A percentile compares a stretch with the other conserved stretches of the same genome.
phyloP scores from a whole-genome alignment of 495 filamentous ascomycete species.

The Xylaria scruposa region DNA sequence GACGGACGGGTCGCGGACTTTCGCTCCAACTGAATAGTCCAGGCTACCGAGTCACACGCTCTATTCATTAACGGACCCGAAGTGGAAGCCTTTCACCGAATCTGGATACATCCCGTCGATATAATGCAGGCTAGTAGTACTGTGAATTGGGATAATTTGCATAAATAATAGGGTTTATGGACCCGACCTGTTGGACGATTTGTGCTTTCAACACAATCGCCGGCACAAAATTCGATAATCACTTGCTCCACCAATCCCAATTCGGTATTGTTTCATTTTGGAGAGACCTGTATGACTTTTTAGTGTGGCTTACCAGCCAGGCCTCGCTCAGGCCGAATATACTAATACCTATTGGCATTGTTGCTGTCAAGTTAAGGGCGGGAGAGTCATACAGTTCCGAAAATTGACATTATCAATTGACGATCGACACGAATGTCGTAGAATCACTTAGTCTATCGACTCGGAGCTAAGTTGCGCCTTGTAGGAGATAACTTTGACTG shows the following conservation, averaged over 20 bases:
- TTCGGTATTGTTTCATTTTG: constrained; percentile 6
- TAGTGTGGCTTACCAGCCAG: neutral
- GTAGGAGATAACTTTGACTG: constrained; percentile 15
- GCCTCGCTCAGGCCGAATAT: constrained; percentile 8
- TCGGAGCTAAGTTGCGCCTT: constrained; percentile 25
- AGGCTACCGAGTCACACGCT: constrained; percentile 6
- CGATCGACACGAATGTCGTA: constrained; percentile 14
- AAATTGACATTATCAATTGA: constrained; percentile 10
- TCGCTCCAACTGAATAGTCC: constrained; percentile 2
- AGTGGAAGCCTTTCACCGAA: neutral
- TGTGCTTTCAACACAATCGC: neutral
- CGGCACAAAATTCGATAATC: neutral
- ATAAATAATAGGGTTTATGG: neutral
- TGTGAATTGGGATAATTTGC: neutral
- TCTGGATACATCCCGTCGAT: neutral
- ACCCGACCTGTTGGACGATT: neutral
- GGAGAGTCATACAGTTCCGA: constrained; percentile 8
- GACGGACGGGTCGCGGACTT: constrained; percentile 20
- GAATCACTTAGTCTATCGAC: constrained; percentile 7
- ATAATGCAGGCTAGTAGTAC: neutral
- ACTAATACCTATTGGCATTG: constrained; percentile 13
- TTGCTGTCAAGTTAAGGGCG: constrained; percentile 7
- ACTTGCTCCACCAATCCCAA: constrained; percentile 6
- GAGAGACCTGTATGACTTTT: neutral
- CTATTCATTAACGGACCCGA: constrained; percentile 8